Percentiles rank a stretch among this genome's conserved stretches.
Evolutionary conservation across 177 flowering plant species (phyloP).

Genomic region (Vitis hybrid): DNA sequence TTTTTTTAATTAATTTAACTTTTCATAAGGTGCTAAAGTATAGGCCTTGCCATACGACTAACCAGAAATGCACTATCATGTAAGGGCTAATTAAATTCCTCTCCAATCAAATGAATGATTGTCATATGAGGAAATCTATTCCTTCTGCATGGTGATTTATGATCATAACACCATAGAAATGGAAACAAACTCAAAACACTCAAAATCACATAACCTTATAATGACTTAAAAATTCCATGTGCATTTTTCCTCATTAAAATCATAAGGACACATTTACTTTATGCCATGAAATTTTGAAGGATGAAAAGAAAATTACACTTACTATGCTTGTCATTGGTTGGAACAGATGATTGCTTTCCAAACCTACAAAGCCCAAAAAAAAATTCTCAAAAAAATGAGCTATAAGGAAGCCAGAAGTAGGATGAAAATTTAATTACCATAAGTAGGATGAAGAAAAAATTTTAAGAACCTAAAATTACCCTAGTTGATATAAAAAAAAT

Average conservation of each 20-base stretch:
- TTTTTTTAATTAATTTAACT: too few species aligned
- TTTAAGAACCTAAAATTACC: too few species aligned
- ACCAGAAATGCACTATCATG: neutral
- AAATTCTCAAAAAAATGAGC: rapidly evolving
- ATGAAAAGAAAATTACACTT: neutral
- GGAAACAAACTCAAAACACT: neutral
- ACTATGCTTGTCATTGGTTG: too few species aligned
- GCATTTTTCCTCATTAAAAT: neutral
- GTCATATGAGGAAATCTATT: neutral
- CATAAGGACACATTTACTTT: neutral
- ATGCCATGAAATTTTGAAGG: neutral
- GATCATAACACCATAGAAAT: neutral
- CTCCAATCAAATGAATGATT: neutral
- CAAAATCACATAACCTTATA: neutral
- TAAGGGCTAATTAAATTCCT: neutral
- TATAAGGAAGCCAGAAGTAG: too few species aligned
- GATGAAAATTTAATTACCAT: too few species aligned
- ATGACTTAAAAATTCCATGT: neutral
- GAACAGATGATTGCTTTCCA: too few species aligned
- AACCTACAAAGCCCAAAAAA: too few species aligned
- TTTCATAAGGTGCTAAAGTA: neutral
- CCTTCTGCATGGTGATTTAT: neutral
- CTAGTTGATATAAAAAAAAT: too few species aligned
- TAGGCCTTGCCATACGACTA: neutral
- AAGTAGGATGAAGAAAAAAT: too few species aligned